Evolutionary conservation across 768 basidiomycete species (phyloP), one percentile per base, ranked within the genome.

Genomic region (Lenzites betulinus): DNA sequence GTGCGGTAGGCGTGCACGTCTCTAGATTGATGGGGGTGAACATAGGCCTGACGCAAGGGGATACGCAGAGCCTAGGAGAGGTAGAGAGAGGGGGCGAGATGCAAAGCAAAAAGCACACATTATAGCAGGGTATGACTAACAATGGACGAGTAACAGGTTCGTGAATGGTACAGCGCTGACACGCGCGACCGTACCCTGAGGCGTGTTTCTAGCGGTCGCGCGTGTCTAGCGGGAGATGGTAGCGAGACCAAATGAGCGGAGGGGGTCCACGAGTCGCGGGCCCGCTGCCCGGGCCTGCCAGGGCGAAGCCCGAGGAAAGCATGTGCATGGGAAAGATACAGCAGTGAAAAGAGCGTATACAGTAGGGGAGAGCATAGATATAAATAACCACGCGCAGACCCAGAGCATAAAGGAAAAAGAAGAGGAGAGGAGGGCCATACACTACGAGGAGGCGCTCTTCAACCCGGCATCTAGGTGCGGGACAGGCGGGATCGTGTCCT

Each of bases 401-500:
- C 13, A 18, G 15, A 39, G 15, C 38, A 2, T 23, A 30, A 1
- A 41, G 20, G 15, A 18, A 22, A 26, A 1, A 12, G 51, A 22
- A 23, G 23, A 26, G 13, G 25, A 1, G 36, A 7, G 12, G 36
- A 15, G 12, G 36, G 1, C 16, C n/a, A 18, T n/a, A 16, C 13
- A 36, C 13, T 41, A 36, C 3, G 13, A 12, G 36, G 54, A 25
- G n/a, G 54, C 39, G 51, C 36, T 51, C 38, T 25, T 58, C 47
- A 58, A 18, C 20, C 56, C 56, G 12, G 56, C 51, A 30, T 69
- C 55, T 30, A 71, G 52, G 23, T 51, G 75, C 9, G 81, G 82
- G 35, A 83, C 79, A 33, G 81, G 81, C 35, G 81, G 81, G 16
- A 78, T 65, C 42, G 64, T 62, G 13, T 72, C 70, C 47, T 73